Conservation (phyloP, 108 stramenopile species). For the Fragilariopsis cylindrus region DNA sequence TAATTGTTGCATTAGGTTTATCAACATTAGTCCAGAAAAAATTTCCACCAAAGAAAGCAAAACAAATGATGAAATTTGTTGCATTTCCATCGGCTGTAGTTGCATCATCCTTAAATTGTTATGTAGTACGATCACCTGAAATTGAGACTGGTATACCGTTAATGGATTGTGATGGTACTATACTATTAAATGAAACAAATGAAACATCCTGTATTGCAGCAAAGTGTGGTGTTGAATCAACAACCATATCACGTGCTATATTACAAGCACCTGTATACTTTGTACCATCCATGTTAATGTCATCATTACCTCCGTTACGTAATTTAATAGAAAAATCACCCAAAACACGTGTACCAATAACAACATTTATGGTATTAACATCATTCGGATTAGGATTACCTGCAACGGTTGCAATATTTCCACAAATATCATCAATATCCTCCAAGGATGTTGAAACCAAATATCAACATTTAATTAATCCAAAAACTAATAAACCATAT, state of each 20-base stretch:
- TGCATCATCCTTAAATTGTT: constrained; percentile 84
- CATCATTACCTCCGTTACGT: constrained; percentile 32
- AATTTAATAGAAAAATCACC: constrained; percentile 45
- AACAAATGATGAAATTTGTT: constrained; percentile 69
- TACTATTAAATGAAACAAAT: constrained; percentile 26
- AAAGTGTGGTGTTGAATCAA: constrained; percentile 70
- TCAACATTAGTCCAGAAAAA: constrained; percentile 68
- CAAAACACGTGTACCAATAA: constrained; percentile 64
- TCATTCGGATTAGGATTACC: constrained; percentile 87
- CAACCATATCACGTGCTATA: constrained; percentile 73
- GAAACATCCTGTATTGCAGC: constrained; percentile 66
- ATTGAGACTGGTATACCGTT: constrained; percentile 78
- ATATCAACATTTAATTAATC: constrained; percentile 46
- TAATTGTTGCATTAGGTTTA: constrained; percentile 82
- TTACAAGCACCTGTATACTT: constrained; percentile 87
- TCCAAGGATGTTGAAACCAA: constrained; percentile 69
- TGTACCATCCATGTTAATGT: constrained; percentile 70
- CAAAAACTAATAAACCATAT: constrained; percentile 50
- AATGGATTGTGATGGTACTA: constrained; percentile 39
- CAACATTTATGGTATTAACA: constrained; percentile 74
- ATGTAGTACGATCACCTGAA: constrained; percentile 85
- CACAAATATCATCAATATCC: constrained; percentile 71
- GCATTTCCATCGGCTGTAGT: constrained; percentile 86
- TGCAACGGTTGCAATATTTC: constrained; percentile 82
- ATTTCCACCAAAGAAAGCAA: constrained; percentile 55